Conservation (phyloP, 169 alveolate genomes). For the Eimeria zaria region DNA sequence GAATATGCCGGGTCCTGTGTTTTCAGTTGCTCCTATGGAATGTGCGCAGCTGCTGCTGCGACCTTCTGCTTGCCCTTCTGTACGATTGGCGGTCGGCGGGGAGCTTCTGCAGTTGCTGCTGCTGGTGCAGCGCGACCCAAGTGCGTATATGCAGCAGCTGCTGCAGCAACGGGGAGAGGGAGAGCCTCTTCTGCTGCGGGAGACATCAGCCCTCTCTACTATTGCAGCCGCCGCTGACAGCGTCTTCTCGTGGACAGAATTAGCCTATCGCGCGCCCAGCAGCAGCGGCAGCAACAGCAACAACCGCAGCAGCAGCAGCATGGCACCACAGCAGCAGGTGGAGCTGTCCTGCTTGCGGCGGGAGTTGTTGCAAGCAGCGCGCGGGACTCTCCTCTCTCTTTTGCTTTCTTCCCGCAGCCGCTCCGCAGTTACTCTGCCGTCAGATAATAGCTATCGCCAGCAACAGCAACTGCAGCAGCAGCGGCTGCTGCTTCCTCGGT, state of each 20-base stretch:
- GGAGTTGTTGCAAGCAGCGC: slow-evolving; percentile 53
- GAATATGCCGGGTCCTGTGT: not conserved
- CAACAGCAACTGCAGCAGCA: slow-evolving; percentile 25
- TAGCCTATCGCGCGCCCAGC: not conserved
- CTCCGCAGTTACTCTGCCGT: not conserved
- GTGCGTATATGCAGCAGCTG: slow-evolving; percentile 50
- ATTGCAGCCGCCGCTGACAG: slow-evolving; percentile 36
- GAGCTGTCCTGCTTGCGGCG: slow-evolving; percentile 55
- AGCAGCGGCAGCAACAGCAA: slow-evolving; percentile 27
- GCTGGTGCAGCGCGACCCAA: slow-evolving; percentile 53
- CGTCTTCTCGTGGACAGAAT: slow-evolving; percentile 27
- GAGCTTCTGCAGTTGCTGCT: slow-evolving; percentile 66
- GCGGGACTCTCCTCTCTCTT: slow-evolving; percentile 10
- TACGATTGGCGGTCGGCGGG: slow-evolving; percentile 41
- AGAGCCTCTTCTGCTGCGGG: slow-evolving; percentile 5
- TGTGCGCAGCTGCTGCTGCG: slow-evolving; percentile 61
- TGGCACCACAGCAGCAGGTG: slow-evolving; percentile 35
- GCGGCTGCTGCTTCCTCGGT: slow-evolving; percentile 33
- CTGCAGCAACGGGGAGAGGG: slow-evolving; percentile 30
- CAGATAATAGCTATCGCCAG: not conserved
- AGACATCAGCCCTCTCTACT: slow-evolving; percentile 14
- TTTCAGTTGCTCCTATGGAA: slow-evolving; percentile 21
- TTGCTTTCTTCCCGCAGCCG: not conserved
- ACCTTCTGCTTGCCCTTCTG: slow-evolving; percentile 46
- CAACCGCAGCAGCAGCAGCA: slow-evolving; percentile 3